Evolutionary conservation across 1,139 yeast species (phyloP).

Genomic region (Yamadazyma diospyri): DNA sequence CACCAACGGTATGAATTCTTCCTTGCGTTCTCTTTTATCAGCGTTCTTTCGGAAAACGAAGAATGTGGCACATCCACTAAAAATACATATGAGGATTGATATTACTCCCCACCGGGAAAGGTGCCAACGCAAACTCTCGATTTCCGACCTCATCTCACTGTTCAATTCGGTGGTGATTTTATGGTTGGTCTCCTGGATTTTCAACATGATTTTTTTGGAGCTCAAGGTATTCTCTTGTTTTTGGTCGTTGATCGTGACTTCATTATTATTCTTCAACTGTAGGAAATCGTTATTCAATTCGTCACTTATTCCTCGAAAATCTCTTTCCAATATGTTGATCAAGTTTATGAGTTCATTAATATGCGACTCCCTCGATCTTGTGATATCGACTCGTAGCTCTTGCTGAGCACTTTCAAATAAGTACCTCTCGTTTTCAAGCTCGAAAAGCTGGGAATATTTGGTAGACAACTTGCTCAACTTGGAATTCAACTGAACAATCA

Average conservation of each 20-base stretch:
- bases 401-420: conserved; percentile 91
- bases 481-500: conserved; percentile 47
- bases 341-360: conserved; percentile 65
- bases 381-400: conserved; percentile 77
- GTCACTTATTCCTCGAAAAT: conserved; percentile 67
- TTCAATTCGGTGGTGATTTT: conserved; percentile 80
- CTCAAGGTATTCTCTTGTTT: conserved; percentile 79
- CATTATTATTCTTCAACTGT: conserved; percentile 67
- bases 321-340: conserved; percentile 68
- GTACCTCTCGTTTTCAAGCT: conserved; percentile 81
- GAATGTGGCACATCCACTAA: conserved; percentile 42
- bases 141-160: conserved; percentile 79
- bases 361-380: conserved; percentile 68
- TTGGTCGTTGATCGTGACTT: conserved; percentile 83
- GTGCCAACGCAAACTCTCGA: conserved; percentile 90
- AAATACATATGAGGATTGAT: conserved; percentile 48
- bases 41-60: conserved; percentile 31
- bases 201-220: conserved; percentile 64
- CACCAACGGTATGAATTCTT: conserved; percentile 43
- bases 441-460: conserved; percentile 61
- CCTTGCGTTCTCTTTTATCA: conserved; percentile 22
- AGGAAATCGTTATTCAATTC: conserved; percentile 72
- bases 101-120: conserved; percentile 82
- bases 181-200: conserved; percentile 81
- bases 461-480: conserved; percentile 57